These are phyloP conservation scores for Phytomonas serpens DNA, from an alignment of 208 protist genomes.

Conservation along the genomic window DNA sequence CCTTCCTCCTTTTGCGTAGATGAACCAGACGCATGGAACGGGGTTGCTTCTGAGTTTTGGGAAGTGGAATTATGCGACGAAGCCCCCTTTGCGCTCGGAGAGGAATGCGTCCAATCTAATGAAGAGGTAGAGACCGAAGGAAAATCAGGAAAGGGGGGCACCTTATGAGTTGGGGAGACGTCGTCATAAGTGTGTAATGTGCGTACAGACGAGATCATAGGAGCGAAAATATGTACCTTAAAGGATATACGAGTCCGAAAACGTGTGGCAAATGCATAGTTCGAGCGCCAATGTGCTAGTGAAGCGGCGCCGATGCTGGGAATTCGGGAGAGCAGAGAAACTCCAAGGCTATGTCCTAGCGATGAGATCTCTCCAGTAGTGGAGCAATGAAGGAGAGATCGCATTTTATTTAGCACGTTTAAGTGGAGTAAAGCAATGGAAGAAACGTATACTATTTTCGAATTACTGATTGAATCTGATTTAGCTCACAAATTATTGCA, in stretches of 20 bases:
- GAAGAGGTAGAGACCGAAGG: not conserved
- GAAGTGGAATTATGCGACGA: not conserved
- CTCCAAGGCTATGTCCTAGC: not conserved
- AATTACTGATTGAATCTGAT: not conserved
- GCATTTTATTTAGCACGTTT: not conserved
- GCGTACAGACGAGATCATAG: not conserved
- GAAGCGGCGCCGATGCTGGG: not conserved
- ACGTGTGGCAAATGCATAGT: not conserved
- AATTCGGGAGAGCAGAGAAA: not conserved
- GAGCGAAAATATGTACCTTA: not conserved
- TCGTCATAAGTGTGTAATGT: not conserved
- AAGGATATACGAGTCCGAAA: not conserved
- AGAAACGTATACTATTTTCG: not conserved
- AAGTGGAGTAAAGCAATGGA: not conserved
- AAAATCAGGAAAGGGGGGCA: not conserved
- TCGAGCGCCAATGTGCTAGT: not conserved
- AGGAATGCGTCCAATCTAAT: not conserved
- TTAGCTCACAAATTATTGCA: not conserved
- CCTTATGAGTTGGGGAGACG: not conserved
- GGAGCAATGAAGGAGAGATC: not conserved
- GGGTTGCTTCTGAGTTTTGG: not conserved
- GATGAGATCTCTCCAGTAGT: not conserved
- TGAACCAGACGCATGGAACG: not conserved
- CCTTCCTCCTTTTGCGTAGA: not conserved
- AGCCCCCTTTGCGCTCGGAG: not conserved